Evolutionary conservation across 2,329 filamentous ascomycete genomes (phyloP).

Genomic region (Gaeumannomyces sp.): DNA sequence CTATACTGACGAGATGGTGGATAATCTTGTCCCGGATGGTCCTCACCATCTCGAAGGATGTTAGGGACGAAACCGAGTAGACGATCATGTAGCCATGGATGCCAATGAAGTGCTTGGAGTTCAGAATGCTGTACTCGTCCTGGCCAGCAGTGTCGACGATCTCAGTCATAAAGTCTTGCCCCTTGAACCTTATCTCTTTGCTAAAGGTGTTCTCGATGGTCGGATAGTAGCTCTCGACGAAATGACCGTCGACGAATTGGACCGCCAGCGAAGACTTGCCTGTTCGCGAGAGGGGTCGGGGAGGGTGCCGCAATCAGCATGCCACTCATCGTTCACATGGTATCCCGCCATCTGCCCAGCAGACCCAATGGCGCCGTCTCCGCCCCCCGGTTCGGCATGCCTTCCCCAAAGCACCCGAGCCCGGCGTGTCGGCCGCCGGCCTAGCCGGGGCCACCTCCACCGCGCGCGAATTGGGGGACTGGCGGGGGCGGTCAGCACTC

Average conservation of each 20-base stretch:
- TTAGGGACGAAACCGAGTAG: constrained; percentile 90
- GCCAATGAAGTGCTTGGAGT: constrained; percentile 97
- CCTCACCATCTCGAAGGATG: constrained; percentile 95
- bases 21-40: constrained; percentile 96
- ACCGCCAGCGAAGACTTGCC: constrained; percentile 97
- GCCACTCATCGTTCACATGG: background rate
- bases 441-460: background rate
- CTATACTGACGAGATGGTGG: constrained; percentile 77
- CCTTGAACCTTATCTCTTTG: constrained; percentile 88
- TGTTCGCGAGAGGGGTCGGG: constrained; percentile 29
- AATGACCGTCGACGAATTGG: constrained; percentile 94
- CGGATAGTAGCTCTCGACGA: constrained; percentile 98
- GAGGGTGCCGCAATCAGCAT: constrained; percentile 5
- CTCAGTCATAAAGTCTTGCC: constrained; percentile 89
- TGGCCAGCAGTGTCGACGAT: constrained; percentile 98
- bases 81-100: constrained; percentile 99
- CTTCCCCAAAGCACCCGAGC: background rate
- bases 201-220: constrained; percentile 99
- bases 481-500: constrained; percentile 20
- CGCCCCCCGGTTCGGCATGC: background rate
- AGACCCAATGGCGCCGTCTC: background rate
- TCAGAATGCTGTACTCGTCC: constrained; percentile 98
- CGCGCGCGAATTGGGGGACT: too few relatives aligned
- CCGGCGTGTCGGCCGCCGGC: too few relatives aligned
- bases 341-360: background rate